Percentiles rank a stretch among this genome's conserved stretches.
Evolutionary conservation across 2,329 filamentous ascomycete genomes (phyloP).

Genomic region (Cryphonectria naterciae): DNA sequence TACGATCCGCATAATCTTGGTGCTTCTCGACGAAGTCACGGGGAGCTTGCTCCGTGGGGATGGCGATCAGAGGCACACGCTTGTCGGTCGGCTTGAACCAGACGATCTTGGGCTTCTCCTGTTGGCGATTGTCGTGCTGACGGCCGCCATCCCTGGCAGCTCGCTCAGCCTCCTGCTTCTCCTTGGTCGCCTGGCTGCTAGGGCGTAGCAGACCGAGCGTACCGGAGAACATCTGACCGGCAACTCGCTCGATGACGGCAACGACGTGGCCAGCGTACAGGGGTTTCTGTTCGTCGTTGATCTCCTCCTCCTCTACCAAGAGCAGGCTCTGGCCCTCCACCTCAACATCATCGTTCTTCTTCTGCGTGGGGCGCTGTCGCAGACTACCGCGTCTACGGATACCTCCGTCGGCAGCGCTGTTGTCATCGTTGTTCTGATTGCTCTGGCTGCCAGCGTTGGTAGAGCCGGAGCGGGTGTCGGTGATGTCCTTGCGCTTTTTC

Average conservation of each 20-base stretch:
- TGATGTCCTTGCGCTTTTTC: constrained; percentile 99
- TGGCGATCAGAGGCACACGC: constrained; percentile 95
- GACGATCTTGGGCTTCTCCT: constrained; percentile 99
- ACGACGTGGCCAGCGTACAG: constrained; percentile 97
- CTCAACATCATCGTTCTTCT: constrained; percentile 99
- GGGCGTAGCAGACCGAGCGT: constrained; percentile 92
- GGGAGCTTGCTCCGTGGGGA: constrained; percentile 96
- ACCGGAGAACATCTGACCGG: constrained; percentile 98
- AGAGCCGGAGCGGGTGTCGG: constrained; percentile 80
- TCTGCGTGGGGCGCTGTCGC: constrained; percentile 94
- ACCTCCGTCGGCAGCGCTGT: constrained; percentile 73
- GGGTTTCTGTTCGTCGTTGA: constrained; percentile 97
- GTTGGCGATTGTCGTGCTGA: constrained; percentile 78
- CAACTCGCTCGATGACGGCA: constrained; percentile 93
- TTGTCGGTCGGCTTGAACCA: constrained; percentile 99
- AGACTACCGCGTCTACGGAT: constrained; percentile 92
- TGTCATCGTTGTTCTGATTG: constrained; percentile 62
- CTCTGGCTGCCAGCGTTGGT: constrained; percentile 73
- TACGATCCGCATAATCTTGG: constrained; percentile 94
- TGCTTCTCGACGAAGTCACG: constrained; percentile 98
- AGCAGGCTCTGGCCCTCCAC: constrained; percentile 97
- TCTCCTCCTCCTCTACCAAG: constrained; percentile 96
- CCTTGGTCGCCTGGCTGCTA: constrained; percentile 97
- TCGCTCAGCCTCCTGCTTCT: constrained; percentile 97
- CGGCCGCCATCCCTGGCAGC: constrained; percentile 84